phyloP scores from a whole-genome alignment of 257 asterid species.

The Ilex aquifolium region DNA sequence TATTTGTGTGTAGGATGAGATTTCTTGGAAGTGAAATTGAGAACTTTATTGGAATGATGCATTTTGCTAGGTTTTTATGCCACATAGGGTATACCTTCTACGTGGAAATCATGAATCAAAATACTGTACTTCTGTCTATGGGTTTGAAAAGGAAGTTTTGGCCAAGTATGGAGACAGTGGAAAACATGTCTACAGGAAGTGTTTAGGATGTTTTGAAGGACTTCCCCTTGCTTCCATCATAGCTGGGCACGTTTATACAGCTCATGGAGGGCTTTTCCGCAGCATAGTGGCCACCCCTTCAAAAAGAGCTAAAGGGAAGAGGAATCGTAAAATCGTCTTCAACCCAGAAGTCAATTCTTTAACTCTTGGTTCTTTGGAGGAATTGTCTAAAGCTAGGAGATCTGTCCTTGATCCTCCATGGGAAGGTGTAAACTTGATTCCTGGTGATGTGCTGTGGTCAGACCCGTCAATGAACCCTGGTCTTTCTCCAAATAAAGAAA shows the following conservation, averaged over 20 bases:
- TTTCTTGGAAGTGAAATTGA: background rate
- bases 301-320: constrained; percentile 79
- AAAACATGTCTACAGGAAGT: constrained; percentile 88
- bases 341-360: constrained; percentile 45
- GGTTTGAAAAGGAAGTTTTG: constrained; percentile 89
- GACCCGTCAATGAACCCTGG: constrained; percentile 88
- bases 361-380: constrained; percentile 81
- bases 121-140: constrained; percentile 94
- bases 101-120: constrained; percentile 98
- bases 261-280: constrained; percentile 98
- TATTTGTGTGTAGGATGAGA: too few relatives aligned
- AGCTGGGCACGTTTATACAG: constrained; percentile 79
- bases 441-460: constrained; percentile 97
- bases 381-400: constrained; percentile 85
- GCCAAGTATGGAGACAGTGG: constrained; percentile 81
- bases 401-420: constrained; percentile 99
- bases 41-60: constrained; percentile 12
- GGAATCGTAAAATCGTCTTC: constrained; percentile 56
- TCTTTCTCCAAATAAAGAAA: constrained; percentile 82
- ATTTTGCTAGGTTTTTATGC: constrained; percentile 67
- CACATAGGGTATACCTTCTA: constrained; percentile 76
- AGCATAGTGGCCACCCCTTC: constrained; percentile 53
- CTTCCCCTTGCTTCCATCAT: constrained; percentile 95
- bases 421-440: constrained; percentile 92
- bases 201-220: constrained; percentile 96